Evolutionary conservation across 331 rosid species (phyloP), one percentile per base, ranked within the genome.

Genomic region (Phaseolus coccineus): DNA sequence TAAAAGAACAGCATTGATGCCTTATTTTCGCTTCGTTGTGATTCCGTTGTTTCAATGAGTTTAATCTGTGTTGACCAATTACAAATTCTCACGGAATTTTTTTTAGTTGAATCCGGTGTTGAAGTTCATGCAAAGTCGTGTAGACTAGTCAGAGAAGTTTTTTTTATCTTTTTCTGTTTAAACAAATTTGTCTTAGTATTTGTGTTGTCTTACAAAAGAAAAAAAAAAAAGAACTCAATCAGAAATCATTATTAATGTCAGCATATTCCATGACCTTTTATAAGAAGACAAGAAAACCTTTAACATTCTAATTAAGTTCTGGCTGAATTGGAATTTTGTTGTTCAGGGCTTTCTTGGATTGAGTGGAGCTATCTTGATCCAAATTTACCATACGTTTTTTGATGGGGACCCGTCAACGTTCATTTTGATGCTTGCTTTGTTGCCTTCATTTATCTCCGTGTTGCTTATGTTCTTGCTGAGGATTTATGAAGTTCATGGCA

Each of bases 291-390:
- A 12, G 2, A 31, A 28, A 31, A 2, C 22, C 2, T 8, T 13
- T 30, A 13, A 7, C 65, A 58, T 28, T 58, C 65, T 30, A 61
- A 61, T 31, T 61, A 31, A 15, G 40, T 62, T 62, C 33, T 33
- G 25, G 33, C 15, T 61, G 6, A 15, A n/a, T 35, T 70, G 77
- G 62, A 59, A 5, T 69, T 50, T 70, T 84, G 1, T 75, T 89
- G 35, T 51, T 2, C 90, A 95, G 98, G 97, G 97, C 3, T 95
- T 90, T 87, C 81, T 88, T 74, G 98, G 98, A 74, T 87, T 95
- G 7, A 88, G 98, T 79, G 97, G 97, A 76, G 98, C 98, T 73
- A 85, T 95, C 72, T 73, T 95, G 66, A 89, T 95, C 28, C 97
- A 90, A 74, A 69, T 92, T 35, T 91, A 95, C 46, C 88, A 88